Base-by-base conservation (phyloP, 345 rosid genomes). In the Populus ilicifolia region DNA sequence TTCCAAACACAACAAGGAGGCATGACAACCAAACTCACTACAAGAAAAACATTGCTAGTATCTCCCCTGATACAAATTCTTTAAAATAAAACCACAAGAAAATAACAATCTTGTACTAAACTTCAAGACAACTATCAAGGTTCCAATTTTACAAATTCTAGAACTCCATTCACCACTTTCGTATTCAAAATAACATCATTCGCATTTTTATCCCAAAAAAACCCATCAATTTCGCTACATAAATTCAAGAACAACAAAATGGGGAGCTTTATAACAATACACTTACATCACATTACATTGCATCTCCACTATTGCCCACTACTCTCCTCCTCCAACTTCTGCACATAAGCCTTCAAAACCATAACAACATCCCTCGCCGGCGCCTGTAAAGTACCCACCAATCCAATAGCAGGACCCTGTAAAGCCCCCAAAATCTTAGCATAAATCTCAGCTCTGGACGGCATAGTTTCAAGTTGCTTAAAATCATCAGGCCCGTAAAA, bases 261-360 rank as follows among this genome's bases (percentile, higher is more conserved):
- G 13, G 30, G 17, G 7, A 7, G 12, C 29, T 61, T n/a, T 20
- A 2, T 33, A 67, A 30, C 54, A 66, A 20, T 11, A 9, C 39
- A 66, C 73, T 66, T 54, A 78, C 77, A 72, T 21, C 41, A 20
- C 71, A 67, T 35, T 1, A 10, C n/a, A 43, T 7, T 16, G 20
- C 69, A 29, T 11, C 16, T 20, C 29, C 21, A 76, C 83, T 85
- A 84, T 78, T 88, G 85, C 67, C 82, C 88, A 75, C 86, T 76
- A 74, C 88, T 86, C 82, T 95, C 93, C 33, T 92, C 97, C 85
- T 95, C 99, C 86, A 95, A 79, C 81, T 93, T 95, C 91, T 90
- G 86, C 74, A 90, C 90, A 86, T 89, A 92, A 35, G 99, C 99
- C 84, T 87, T 90, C 68, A 93, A 78, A 82, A 86, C 88, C 97